phyloP scores from a whole-genome alignment of 1,284 basidiomycete species.

The Pseudozyma sp. region DNA sequence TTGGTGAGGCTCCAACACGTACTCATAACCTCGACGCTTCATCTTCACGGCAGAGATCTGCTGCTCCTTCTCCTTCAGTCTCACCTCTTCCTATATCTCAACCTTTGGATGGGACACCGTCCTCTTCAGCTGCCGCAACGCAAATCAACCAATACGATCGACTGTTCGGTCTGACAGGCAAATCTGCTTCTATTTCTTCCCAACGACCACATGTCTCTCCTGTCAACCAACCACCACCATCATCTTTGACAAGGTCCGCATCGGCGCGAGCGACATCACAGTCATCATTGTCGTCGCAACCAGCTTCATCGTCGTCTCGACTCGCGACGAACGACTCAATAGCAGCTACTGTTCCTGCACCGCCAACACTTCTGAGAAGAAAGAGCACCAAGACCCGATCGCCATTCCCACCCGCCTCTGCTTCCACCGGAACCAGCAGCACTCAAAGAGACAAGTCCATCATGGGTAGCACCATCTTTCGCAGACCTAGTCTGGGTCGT shows the following conservation, averaged over 20 bases:
- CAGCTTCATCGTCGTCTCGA: not conserved
- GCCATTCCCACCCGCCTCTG: conserved; percentile 34
- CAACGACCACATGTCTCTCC: conserved; percentile 1
- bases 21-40: conserved; percentile 5
- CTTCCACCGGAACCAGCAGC: conserved; percentile 41
- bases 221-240: conserved; percentile 3
- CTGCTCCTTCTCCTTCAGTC: conserved; percentile 9
- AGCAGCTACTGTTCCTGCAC: not conserved
- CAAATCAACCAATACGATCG: conserved; percentile 28
- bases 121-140: conserved; percentile 5
- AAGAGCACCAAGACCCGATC: conserved; percentile 19
- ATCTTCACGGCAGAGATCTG: not conserved
- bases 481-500: conserved; percentile 35
- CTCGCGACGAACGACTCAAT: not conserved
- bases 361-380: conserved; percentile 12
- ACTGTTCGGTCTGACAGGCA: conserved; percentile 11
- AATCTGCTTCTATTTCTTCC: conserved; percentile 16
- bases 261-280: conserved; percentile 1
- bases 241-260: not conserved
- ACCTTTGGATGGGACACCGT: conserved; percentile 1
- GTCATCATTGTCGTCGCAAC: not conserved
- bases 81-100: conserved; percentile 1
- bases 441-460: conserved; percentile 23
- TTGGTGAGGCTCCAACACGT: conserved; percentile 29
- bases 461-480: conserved; percentile 30